Evolutionary conservation across 179 eudicot species (phyloP), one percentile per base, ranked within the genome.

Genomic region (Kewa caespitosa): DNA sequence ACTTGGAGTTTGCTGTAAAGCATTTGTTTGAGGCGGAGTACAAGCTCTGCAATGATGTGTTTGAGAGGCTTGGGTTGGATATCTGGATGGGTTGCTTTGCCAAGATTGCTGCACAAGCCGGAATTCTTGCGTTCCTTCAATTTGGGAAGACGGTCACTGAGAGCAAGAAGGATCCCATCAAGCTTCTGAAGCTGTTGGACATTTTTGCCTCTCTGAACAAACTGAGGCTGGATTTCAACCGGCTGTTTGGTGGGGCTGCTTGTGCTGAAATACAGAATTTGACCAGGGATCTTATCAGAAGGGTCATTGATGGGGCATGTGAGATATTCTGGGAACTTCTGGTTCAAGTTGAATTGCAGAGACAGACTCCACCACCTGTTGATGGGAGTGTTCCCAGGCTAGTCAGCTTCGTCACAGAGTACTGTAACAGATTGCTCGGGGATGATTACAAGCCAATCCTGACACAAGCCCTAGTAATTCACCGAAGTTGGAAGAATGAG

Each of bases 401-500:
- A 34, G 94, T 96, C 38, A 84, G 89, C 73, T 96, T 96, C 67
- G 88, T 96, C 8, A 88, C 98, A 4, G 98, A 93, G 52, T 96
- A 96, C 78, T 90, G 96, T 77, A 96, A 93, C 73, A 83, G 90
- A 83, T 84, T 96, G 70, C 90, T 96, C 2, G 91, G 98, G 39
- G 96, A 91, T 80, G 92, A 96, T 76, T 96, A 96, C 77, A 93
- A 90, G 79, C 91, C 99, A 11, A 80, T 91, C 63, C 80, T 96
- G 76, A 93, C 92, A 13, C 99, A 93, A 76, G 99, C 85, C 73
- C 80, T 96, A 36, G 96, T 92, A 74, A 96, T 96, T 64, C 97
- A 96, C 38, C 86, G 92, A n/a, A 93, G 99, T 81, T 96, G 99
- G 99, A 96, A 91, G 85, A 92, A 88, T 23, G 98, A 96, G 81